These are phyloP conservation scores for Saccharum spontaneum DNA, from an alignment of 176 grass and related monocot species.

Conservation along the genomic window DNA sequence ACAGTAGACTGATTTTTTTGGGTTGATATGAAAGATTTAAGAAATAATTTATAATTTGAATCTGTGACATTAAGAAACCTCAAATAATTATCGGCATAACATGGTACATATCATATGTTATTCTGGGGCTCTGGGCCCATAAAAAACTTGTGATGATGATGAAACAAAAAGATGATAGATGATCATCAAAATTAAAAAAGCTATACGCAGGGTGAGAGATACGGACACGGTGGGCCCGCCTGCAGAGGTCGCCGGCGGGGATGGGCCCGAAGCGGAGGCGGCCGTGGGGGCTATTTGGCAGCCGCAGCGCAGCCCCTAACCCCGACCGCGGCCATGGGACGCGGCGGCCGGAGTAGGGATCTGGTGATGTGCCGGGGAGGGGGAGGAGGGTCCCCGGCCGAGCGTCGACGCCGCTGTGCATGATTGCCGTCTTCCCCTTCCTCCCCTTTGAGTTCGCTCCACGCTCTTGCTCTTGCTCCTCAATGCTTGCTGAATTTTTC, in stretches of 20 bases:
- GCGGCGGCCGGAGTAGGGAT: not conserved
- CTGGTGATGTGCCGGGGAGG: not conserved
- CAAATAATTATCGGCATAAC: not conserved
- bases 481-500: not conserved
- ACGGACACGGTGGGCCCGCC: conserved; percentile 44
- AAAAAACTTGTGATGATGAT: not conserved
- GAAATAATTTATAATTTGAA: not conserved
- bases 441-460: not conserved
- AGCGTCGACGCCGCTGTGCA: conserved; percentile 32
- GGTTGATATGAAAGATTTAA: not conserved
- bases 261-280: conserved; percentile 42
- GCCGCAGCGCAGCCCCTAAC: conserved; percentile 28
- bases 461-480: not conserved
- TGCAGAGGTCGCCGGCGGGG: conserved; percentile 48
- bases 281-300: conserved; percentile 39
- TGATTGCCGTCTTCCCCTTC: not conserved
- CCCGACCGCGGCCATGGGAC: conserved; percentile 28
- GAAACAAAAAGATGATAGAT: not conserved
- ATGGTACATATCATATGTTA: not conserved
- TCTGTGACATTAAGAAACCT: not conserved
- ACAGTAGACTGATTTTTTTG: not conserved
- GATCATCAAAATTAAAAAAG: not conserved
- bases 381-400: not conserved
- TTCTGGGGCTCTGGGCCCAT: not conserved
- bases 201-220: not conserved